Evolutionary conservation across 805 yeast species (phyloP).

Genomic region (Candida taoyuanica): DNA sequence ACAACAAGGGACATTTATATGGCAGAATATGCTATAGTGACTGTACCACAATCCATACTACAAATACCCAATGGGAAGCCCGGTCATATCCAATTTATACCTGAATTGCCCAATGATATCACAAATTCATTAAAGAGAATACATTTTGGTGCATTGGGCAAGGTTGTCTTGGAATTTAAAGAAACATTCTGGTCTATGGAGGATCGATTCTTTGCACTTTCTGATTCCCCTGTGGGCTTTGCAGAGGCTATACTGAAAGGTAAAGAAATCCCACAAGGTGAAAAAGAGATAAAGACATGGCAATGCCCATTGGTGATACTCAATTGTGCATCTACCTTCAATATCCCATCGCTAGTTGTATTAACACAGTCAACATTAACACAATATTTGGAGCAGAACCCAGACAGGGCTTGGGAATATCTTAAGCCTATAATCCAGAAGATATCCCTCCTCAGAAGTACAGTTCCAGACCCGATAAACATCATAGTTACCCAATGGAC

Average conservation of each 20-base stretch:
- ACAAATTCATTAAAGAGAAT: slow-evolving; percentile 41
- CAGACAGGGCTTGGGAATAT: slow-evolving; percentile 50
- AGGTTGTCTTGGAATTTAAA: slow-evolving; percentile 65
- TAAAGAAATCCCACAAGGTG: not conserved
- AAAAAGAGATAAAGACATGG: slow-evolving; percentile 39
- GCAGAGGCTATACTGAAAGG: slow-evolving; percentile 12
- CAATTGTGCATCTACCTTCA: slow-evolving; percentile 48
- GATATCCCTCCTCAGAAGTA: slow-evolving; percentile 7
- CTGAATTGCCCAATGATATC: slow-evolving; percentile 47
- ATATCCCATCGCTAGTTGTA: slow-evolving; percentile 52
- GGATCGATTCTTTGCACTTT: slow-evolving; percentile 47
- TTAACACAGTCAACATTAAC: slow-evolving; percentile 75
- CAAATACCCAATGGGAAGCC: slow-evolving; percentile 28
- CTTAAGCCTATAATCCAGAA: slow-evolving; percentile 41
- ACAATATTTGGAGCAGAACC: slow-evolving; percentile 45
- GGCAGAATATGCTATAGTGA: slow-evolving; percentile 60
- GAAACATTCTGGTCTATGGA: slow-evolving; percentile 54
- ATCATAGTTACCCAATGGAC: slow-evolving; percentile 71
- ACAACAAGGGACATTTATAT: slow-evolving; percentile 29
- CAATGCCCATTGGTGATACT: slow-evolving; percentile 58
- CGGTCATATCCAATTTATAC: slow-evolving; percentile 54
- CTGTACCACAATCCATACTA: slow-evolving; percentile 74
- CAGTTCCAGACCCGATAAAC: slow-evolving; percentile 35
- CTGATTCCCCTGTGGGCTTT: slow-evolving; percentile 30
- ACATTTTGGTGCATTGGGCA: slow-evolving; percentile 68